Base-by-base conservation (phyloP, 768 basidiomycete genomes). In the Mycena metata region DNA sequence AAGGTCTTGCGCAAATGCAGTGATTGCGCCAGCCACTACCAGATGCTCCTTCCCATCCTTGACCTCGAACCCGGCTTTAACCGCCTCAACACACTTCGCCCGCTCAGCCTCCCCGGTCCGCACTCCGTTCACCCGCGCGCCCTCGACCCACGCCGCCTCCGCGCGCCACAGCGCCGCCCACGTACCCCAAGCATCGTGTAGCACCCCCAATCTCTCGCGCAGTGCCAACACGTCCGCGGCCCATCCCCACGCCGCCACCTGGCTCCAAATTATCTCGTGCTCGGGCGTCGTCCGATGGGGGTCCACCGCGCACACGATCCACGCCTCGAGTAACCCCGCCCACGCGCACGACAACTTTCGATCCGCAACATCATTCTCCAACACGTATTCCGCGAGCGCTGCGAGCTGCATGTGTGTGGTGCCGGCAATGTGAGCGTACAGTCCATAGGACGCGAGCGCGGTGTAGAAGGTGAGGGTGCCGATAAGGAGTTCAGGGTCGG, bases 231-330 rank as follows among this genome's bases (percentile, higher is more conserved):
- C 72, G 35, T 91, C 89, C 0, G 84, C 83, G 19, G 81, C 83
- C 93, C 95, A 97, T 0, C 84, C 88, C 89, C 92, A 93, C 3
- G 88, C 90, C n/a, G 83, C 79, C 12, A 97, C 82, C 74, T 96
- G 94, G 62, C 91, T 94, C 96, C 97, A 99, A 11, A 92, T 79
- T 55, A 98, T 89, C 60, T 94, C 95, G 78, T 99, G 97, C 10
- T 83, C 84, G 0, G 95, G 95, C 3, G 90, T 92, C 9, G 95
- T 96, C 61, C 85, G 83, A 75, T 99, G 97, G 8, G 97, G 96
- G 74, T 99, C 93, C n/a, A 89, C 86, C 0, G 96, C 95, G 72
- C 94, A 96, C 4, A 87, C 82, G 8, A 84, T 91, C 96, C 96
- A 98, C 0, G 84, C 81, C 66, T 88, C 87, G 3, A 95, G 71